Evolutionary conservation across 192 early-diverging fungal genomes (phyloP), one percentile per base, ranked within the genome.

Genomic region (Dimargaris xerosporica): DNA sequence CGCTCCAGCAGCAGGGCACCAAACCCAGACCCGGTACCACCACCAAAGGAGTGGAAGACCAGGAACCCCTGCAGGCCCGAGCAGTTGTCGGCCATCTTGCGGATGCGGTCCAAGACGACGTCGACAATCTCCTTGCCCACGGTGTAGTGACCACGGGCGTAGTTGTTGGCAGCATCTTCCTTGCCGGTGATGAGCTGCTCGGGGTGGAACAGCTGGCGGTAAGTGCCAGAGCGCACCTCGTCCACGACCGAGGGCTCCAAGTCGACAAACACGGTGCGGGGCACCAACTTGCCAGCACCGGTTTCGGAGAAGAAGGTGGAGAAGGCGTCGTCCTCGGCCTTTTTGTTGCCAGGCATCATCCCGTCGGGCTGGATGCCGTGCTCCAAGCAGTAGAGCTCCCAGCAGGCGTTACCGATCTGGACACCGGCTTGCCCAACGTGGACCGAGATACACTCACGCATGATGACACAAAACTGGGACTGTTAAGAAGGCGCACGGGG

Each of bases 301-400:
- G 96, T 96, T 82, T 99, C 96, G 58, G 88, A 91, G 85, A 99
- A 99, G 88, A 99, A 99, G 74, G 96, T 99, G 78, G 95, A 91
- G 78, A 91, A 96, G 61, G 91, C 94, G 69, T 91, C 88, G 66
- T 89, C 85, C 66, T 82, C 78, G 30, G 65, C 58, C 29, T 56
- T 52, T 43, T 65, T 62, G 19, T 64, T 55, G 44, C 51, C 56
- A 28, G 70, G 67, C 15, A 93, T 79, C 62, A 78, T 79, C 67
- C 95, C 95, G 72, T 98, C 95, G 65, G 95, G 92, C 70, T 89
- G 83, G 71, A 99, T 93, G 65, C 93, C 93, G 80, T 99, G 96
- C 76, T 99, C 96, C 54, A 86, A 79, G 69, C 83, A 90, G 77
- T 85, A 87, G 77, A 99, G 88, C 80, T 99, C 96, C 96, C 96